A percentile compares a stretch with the other conserved stretches of the same genome.
Conservation (phyloP, 2,329 filamentous ascomycete genomes). For the Monosporascus cannonballus region DNA sequence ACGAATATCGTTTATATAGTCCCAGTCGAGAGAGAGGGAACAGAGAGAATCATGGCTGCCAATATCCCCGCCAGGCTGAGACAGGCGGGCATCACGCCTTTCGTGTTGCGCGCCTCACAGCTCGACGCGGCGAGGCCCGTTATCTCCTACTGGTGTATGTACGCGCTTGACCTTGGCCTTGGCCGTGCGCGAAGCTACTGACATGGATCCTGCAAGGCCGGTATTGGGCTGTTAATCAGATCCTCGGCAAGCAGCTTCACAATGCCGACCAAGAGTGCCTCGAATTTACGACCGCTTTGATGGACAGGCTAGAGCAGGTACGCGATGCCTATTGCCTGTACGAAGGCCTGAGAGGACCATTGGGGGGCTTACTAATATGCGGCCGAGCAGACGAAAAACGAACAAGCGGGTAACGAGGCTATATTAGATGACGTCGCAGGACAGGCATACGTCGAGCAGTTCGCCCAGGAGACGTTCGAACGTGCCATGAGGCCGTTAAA, state of each 20-base stretch:
- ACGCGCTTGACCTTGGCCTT: slow-evolving; percentile 4
- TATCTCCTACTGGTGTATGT: slow-evolving; percentile 90
- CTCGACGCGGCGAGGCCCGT: slow-evolving; percentile 80
- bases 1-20: too few species aligned
- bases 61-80: slow-evolving; percentile 67
- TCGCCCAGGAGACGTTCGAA: slow-evolving; percentile 81
- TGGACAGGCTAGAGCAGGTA: slow-evolving; percentile 86
- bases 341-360: neutral
- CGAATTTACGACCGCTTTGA: slow-evolving; percentile 72
- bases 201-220: slow-evolving; percentile 56
- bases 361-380: neutral
- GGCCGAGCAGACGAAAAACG: slow-evolving; percentile 54
- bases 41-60: slow-evolving; percentile 55
- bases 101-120: slow-evolving; percentile 77
- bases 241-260: slow-evolving; percentile 76
- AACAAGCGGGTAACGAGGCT: slow-evolving; percentile 72
- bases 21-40: too few species aligned
- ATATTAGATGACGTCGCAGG: slow-evolving; percentile 80
- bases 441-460: slow-evolving; percentile 90
- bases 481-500: slow-evolving; percentile 77
- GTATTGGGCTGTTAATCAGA: slow-evolving; percentile 90
- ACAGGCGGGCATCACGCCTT: slow-evolving; percentile 75
- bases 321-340: slow-evolving; percentile 7
- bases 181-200: slow-evolving; percentile 6
- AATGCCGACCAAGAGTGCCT: slow-evolving; percentile 70